Evolutionary conservation across 2,329 filamentous ascomycete genomes (phyloP), one percentile per base, ranked within the genome.

Genomic region (Boeremia lycopersici): DNA sequence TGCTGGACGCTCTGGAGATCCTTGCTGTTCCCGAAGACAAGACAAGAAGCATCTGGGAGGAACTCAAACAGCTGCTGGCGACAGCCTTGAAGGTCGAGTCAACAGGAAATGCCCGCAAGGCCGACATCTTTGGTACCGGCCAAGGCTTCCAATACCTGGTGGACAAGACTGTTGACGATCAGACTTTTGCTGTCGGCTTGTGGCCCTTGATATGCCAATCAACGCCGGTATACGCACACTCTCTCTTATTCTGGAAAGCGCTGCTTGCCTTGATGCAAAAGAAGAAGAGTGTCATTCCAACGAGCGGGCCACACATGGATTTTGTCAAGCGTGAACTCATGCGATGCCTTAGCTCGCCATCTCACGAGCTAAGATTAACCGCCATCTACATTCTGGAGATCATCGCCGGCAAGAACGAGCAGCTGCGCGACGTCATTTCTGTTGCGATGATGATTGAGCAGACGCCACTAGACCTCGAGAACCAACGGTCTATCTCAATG

Each of bases 401-500:
- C 31, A 75, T 95, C 13, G 75, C 71, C 47, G 62, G 74, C 26
- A 80, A 77, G 49, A 76, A 70, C 33, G 80, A 82, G 48, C 79
- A 82, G 56, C 76, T 81, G 40, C 76, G 80, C 5, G 77, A 84
- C 28, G 77, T 80, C 6, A 74, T 90, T 23, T 77, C 79, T 6
- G 81, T 86, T 6, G 93, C 96, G 76, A 81, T 93, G 13, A 84
- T 91, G 59, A 86, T 93, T 13, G 93, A 98, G 72, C 84, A 91
- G 59, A 90, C 88, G 6, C 87, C 90, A 0, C 76, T 96, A n/a
- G 85, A 84, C 41, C 80, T 96, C 4, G 85, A 93, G 52, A 91
- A 89, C 44, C 84, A 86, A 45, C 85, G 95, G 51, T 85, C 86
- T 15, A 85, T 96, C 30, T 88, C 90, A 2, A 96, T 97, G 84